A percentile compares a stretch with the other conserved stretches of the same genome.
phyloP scores from a whole-genome alignment of 805 yeast genomes.

The Metschnikowia chrysomelidarum region DNA sequence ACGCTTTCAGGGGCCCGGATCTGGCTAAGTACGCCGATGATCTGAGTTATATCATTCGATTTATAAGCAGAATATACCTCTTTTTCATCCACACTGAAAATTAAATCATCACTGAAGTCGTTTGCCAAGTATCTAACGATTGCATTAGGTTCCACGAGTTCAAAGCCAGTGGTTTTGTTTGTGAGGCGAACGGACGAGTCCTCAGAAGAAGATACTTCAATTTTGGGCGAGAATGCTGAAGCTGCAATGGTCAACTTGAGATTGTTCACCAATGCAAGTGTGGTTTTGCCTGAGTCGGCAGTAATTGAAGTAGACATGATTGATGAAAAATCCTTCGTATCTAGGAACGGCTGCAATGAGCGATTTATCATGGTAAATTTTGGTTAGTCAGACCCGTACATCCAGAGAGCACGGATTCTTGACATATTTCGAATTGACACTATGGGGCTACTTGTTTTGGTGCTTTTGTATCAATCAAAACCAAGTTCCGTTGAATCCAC shows the following conservation, averaged over 20 bases:
- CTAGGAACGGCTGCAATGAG: too few species aligned
- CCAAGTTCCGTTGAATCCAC: too few species aligned
- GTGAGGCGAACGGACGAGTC: slow-evolving; percentile 28
- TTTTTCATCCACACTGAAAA: slow-evolving; percentile 45
- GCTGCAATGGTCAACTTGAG: slow-evolving; percentile 26
- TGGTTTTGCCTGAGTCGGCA: slow-evolving; percentile 19
- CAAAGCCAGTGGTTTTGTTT: slow-evolving; percentile 40
- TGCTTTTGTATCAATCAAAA: too few species aligned
- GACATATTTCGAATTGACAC: too few species aligned
- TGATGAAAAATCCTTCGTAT: too few species aligned
- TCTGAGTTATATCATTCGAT: slow-evolving; percentile 28
- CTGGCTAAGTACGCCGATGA: slow-evolving; percentile 12
- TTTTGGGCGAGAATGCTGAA: slow-evolving; percentile 15
- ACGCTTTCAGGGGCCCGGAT: slow-evolving; percentile 20
- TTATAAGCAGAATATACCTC: slow-evolving; percentile 41
- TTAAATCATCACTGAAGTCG: slow-evolving; percentile 40
- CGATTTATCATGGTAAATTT: too few species aligned
- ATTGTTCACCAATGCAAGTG: slow-evolving; percentile 24
- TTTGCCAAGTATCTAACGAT: slow-evolving; percentile 60
- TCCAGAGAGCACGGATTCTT: too few species aligned
- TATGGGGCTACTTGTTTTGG: too few species aligned
- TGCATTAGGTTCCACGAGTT: slow-evolving; percentile 64
- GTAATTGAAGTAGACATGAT: slow-evolving; percentile 16
- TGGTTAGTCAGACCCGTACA: slow-evolving; percentile 12
- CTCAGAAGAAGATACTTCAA: slow-evolving; percentile 22